Evolutionary conservation across 345 rosid species (phyloP).

Genomic region (Eucalyptus cladocalyx): DNA sequence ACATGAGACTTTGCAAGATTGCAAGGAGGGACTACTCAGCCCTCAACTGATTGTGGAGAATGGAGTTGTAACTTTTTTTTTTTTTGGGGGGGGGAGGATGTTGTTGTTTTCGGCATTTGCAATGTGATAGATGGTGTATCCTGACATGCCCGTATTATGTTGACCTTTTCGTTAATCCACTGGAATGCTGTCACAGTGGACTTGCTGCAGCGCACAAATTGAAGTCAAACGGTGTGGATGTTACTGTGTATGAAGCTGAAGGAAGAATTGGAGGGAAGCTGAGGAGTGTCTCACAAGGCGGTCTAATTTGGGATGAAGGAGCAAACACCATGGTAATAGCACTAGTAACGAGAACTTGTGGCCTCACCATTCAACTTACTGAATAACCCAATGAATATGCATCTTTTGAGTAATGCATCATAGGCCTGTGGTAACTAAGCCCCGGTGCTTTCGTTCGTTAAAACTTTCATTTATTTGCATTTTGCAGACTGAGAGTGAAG

Average conservation of each 20-base stretch:
- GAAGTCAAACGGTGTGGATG: slow-evolving; percentile 67
- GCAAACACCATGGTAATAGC: slow-evolving; percentile 79
- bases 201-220: slow-evolving; percentile 91
- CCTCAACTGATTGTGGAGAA: neutral
- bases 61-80: neutral
- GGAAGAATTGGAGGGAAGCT: slow-evolving; percentile 82
- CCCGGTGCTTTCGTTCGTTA: neutral
- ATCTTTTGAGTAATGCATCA: neutral
- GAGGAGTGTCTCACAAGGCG: slow-evolving; percentile 47
- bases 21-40: neutral
- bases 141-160: neutral
- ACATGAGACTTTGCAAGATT: neutral
- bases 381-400: neutral
- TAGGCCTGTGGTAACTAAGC: neutral
- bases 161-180: neutral
- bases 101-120: neutral
- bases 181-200: slow-evolving; percentile 31
- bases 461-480: neutral
- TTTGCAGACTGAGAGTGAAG: slow-evolving; percentile 74
- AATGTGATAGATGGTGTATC: neutral
- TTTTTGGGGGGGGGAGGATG: neutral
- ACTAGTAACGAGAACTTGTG: neutral
- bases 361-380: neutral
- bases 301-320: slow-evolving; percentile 88
- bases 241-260: slow-evolving; percentile 80